Evolutionary conservation across 805 yeast genomes (phyloP).

Genomic region (Debaryomyces hansenii): DNA sequence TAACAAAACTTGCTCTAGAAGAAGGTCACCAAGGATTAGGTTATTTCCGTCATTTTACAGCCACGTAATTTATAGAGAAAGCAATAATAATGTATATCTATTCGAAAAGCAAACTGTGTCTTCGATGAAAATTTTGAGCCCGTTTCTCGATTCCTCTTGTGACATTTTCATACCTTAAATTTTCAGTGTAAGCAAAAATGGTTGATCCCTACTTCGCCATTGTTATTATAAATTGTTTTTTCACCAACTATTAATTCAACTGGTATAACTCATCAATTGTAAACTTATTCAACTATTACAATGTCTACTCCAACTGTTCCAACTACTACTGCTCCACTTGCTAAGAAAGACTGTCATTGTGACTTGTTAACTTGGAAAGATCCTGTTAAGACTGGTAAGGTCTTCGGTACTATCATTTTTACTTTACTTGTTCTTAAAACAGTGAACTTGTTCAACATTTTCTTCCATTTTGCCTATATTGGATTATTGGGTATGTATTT

Average conservation of each 20-base stretch:
- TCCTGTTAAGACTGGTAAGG: slow-evolving; percentile 75
- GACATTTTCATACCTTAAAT: background rate
- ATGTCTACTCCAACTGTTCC: slow-evolving; percentile 6
- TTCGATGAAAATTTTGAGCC: background rate
- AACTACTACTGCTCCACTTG: slow-evolving; percentile 2
- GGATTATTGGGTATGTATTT: slow-evolving; percentile 46
- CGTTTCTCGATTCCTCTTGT: background rate
- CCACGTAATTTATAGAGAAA: background rate
- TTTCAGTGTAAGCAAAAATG: background rate
- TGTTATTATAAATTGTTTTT: slow-evolving; percentile 1
- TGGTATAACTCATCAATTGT: slow-evolving; percentile 1
- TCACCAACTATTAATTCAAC: slow-evolving; percentile 2
- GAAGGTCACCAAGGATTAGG: background rate
- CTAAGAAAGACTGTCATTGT: slow-evolving; percentile 7
- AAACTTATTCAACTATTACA: background rate
- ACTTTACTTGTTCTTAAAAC: slow-evolving; percentile 58
- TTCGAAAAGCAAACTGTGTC: background rate
- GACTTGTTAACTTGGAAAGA: slow-evolving; percentile 69
- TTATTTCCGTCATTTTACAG: background rate
- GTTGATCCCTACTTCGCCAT: slow-evolving; percentile 8
- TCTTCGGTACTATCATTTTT: slow-evolving; percentile 62
- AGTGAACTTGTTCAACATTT: slow-evolving; percentile 59
- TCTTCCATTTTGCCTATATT: slow-evolving; percentile 60
- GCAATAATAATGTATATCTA: background rate
- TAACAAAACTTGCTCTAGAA: slow-evolving; percentile 2